Evolutionary conservation across 176 grass and related monocot species (phyloP), one percentile per base, ranked within the genome.

Genomic region (Phoenix roebelenii): DNA sequence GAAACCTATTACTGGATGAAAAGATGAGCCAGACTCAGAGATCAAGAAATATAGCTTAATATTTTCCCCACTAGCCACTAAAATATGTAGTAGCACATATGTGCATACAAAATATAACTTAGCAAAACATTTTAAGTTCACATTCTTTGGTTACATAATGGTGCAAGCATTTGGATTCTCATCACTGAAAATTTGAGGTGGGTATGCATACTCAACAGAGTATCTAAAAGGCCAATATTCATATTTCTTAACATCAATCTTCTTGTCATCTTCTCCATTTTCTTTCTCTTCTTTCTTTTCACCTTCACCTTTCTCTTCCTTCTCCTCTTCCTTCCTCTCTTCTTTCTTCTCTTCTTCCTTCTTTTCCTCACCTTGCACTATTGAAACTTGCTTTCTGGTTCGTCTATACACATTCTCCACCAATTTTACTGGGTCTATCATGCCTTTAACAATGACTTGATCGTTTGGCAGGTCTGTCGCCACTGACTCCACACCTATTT

Each of bases 361-460:
- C 25, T 78, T 78, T 61, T 81, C 59, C 54, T 79, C 78, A 16
- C 78, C 74, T 44, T 66, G 65, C 3, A 80, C 5, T 22, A 89
- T 79, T 5, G 75, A 54, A 3, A 58, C 74, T 15, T 74, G 71
- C 78, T 71, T 81, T 64, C 77, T 61, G 5, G 71, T 89, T 73
- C 76, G 75, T 52, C 44, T 58, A 29, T 85, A 70, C 59, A 89
- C 67, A 5, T 61, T 76, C 16, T 85, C 71, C 5, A 76, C 74
- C 17, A 89, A 66, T 15, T 65, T 52, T 14, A 53, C 72, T 3
- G 58, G 62, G 23, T 89, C 71, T 51, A 85, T 66, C n/a, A 82
- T 66, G 1, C 82, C 86, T 68, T 64, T 85, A 3, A 89, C 78
- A 1, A 66, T 50, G 59, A 89, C 69, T 67, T 82, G 86, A 58